A percentile compares a stretch with the other conserved stretches of the same genome.
Conservation (phyloP, 2,329 filamentous ascomycete genomes). For the Zasmidium cellare region DNA sequence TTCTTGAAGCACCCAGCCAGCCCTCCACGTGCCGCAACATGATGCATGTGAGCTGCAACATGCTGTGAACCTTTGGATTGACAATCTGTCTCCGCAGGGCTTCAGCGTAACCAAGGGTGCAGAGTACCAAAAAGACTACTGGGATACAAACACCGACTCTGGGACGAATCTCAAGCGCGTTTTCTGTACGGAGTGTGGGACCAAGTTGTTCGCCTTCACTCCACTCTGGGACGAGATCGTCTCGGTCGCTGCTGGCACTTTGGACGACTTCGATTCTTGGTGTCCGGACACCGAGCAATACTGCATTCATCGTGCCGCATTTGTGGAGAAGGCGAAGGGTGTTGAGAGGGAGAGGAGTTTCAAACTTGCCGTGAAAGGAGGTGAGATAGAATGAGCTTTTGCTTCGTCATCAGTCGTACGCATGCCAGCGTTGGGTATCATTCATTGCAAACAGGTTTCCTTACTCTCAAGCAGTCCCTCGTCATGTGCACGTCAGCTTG, state of each 20-base stretch:
- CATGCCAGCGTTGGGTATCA: background rate
- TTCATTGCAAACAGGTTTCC: background rate
- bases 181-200: slow-evolving; percentile 46
- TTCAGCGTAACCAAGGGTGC: slow-evolving; percentile 45
- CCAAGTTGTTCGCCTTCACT: slow-evolving; percentile 23
- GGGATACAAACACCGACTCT: slow-evolving; percentile 44
- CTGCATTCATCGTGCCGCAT: slow-evolving; percentile 21
- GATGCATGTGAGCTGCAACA: slow-evolving; percentile 20
- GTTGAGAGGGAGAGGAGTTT: slow-evolving; percentile 17
- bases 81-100: slow-evolving; percentile 24
- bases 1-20: background rate
- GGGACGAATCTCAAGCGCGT: slow-evolving; percentile 44
- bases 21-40: slow-evolving; percentile 28
- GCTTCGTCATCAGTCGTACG: background rate
- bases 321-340: slow-evolving; percentile 16
- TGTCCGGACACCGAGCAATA: slow-evolving; percentile 27
- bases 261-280: slow-evolving; percentile 28
- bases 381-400: background rate
- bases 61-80: slow-evolving; percentile 2
- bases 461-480: background rate
- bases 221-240: slow-evolving; percentile 23
- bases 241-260: slow-evolving; percentile 23
- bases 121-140: slow-evolving; percentile 43
- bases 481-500: background rate
- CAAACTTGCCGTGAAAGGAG: slow-evolving; percentile 10